Conservation (phyloP, 2,329 filamentous ascomycete species). For the Nothophaeocryptopus gaeumannii region DNA sequence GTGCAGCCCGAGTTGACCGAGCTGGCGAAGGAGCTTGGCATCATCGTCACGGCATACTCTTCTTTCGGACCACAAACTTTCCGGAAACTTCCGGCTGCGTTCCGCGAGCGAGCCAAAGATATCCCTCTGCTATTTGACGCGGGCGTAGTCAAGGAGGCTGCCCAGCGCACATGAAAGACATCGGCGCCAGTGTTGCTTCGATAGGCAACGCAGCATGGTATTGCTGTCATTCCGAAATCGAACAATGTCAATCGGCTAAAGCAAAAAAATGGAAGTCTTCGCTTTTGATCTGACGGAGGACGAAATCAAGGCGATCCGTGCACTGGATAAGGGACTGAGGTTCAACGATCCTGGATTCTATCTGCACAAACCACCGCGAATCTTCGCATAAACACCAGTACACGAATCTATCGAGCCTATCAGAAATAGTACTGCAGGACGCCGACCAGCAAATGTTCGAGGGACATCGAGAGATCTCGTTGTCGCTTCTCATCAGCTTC, state of each 20-base stretch:
- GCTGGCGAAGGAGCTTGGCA: conserved; percentile 7
- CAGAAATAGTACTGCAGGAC: too few species aligned
- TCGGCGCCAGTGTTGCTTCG: conserved; percentile 13
- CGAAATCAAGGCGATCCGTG: conserved; percentile 11
- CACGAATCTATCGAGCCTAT: background rate
- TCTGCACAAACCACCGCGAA: conserved; percentile 10
- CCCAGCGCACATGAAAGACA: conserved; percentile 6
- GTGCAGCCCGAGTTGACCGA: conserved; percentile 9
- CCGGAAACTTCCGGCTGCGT: conserved; percentile 10
- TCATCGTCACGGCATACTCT: conserved; percentile 13
- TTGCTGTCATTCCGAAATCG: conserved; percentile 15
- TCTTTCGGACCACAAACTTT: conserved; percentile 14
- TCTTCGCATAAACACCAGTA: conserved; percentile 8
- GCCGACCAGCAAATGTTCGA: too few species aligned
- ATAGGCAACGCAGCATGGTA: conserved; percentile 13
- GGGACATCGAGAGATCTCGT: too few species aligned
- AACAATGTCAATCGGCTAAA: conserved; percentile 11
- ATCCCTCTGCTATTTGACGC: conserved; percentile 8
- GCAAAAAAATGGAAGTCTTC: conserved; percentile 13
- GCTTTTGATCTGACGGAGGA: conserved; percentile 11
- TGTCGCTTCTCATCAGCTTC: too few species aligned
- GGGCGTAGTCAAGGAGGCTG: conserved; percentile 8
- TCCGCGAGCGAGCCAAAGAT: conserved; percentile 12
- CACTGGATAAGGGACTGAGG: conserved; percentile 9
- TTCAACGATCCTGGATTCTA: conserved; percentile 18